phyloP scores from a whole-genome alignment of 805 yeast species.

The Schwanniomyces pseudopolymorphus region DNA sequence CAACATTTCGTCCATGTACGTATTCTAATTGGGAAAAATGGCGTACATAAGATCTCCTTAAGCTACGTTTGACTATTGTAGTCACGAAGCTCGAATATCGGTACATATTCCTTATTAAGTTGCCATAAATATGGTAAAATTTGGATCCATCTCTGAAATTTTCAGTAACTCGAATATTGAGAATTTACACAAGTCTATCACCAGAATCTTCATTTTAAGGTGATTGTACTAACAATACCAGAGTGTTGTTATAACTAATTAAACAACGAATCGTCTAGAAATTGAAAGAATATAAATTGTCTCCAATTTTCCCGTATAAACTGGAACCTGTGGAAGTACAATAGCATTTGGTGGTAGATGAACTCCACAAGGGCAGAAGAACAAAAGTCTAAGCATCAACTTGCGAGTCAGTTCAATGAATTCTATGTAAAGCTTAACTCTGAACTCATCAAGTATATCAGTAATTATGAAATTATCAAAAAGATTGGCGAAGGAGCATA shows the following conservation, averaged over 20 bases:
- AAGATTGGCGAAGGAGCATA: constrained; percentile 91
- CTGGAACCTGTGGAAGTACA: neutral
- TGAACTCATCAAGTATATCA: constrained; percentile 62
- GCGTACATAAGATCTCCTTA: neutral
- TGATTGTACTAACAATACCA: neutral
- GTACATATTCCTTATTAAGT: neutral
- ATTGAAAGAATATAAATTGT: neutral
- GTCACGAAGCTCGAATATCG: neutral
- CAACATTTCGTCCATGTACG: neutral
- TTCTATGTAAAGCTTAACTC: constrained; percentile 47
- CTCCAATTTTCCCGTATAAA: constrained; percentile 6
- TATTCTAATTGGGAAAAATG: neutral
- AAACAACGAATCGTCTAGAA: neutral
- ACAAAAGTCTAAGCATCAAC: constrained; percentile 46
- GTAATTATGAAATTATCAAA: constrained; percentile 70
- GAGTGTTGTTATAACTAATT: neutral
- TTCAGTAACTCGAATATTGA: neutral
- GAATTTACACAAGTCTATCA: neutral
- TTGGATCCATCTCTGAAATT: neutral
- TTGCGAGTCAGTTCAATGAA: constrained; percentile 65
- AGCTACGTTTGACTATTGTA: neutral
- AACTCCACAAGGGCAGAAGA: constrained; percentile 17
- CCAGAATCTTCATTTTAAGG: neutral
- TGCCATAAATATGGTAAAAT: neutral
- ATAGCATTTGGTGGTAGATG: neutral